A percentile compares a stretch with the other conserved stretches of the same genome.
Conservation (phyloP, 306 rosid species). For the Corylus heterophylla region DNA sequence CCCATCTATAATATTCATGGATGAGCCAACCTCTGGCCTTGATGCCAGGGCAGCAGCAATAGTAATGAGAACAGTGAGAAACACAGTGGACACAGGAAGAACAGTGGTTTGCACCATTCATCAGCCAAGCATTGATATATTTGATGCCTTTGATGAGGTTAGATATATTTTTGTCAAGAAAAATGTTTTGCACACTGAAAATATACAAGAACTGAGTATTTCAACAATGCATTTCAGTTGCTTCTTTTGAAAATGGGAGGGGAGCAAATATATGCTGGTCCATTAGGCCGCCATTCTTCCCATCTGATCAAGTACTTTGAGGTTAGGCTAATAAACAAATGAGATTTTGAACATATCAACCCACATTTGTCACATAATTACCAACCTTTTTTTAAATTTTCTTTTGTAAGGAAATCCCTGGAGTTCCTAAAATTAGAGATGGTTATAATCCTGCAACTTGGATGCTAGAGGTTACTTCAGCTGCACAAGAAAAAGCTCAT, state of each 20-base stretch:
- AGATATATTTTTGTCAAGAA: conserved; percentile 9
- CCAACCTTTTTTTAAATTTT: background rate
- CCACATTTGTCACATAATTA: conserved; percentile 2
- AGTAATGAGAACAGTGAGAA: conserved; percentile 95
- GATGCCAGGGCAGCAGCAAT: conserved; percentile 99
- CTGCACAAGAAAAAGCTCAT: conserved; percentile 62
- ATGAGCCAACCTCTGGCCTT: conserved; percentile 99
- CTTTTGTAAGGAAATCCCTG: conserved; percentile 55
- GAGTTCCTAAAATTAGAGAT: conserved; percentile 71
- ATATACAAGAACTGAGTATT: background rate
- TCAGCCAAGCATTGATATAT: conserved; percentile 96
- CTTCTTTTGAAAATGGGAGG: conserved; percentile 86
- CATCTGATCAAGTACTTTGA: conserved; percentile 70
- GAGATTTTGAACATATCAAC: background rate
- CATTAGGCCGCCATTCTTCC: conserved; percentile 63
- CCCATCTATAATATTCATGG: conserved; percentile 95
- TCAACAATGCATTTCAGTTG: conserved; percentile 47
- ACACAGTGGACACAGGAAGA: conserved; percentile 87
- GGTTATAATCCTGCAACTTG: conserved; percentile 96
- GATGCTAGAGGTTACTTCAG: conserved; percentile 88
- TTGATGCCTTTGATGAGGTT: conserved; percentile 96
- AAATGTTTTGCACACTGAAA: background rate
- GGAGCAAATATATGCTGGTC: conserved; percentile 72
- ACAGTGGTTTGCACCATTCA: conserved; percentile 96
- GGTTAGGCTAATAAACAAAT: conserved; percentile 37